A percentile compares a stretch with the other conserved stretches of the same genome.
Conservation (phyloP, 1,139 yeast species). For the Blastobotrys buckinghamii region DNA sequence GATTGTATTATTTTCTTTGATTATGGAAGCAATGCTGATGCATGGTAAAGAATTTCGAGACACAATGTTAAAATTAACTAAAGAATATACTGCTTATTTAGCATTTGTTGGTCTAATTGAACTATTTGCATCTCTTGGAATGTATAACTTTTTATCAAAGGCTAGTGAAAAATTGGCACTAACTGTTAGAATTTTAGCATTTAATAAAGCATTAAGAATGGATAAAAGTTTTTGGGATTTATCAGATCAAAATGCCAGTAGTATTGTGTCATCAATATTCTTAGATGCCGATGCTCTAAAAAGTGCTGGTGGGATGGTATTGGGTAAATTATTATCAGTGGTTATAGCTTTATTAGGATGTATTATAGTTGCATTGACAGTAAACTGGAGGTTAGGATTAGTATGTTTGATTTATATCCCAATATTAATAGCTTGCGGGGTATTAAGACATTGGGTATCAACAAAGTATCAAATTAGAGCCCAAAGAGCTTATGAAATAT, state of each 20-base stretch:
- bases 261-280: constrained; percentile 1
- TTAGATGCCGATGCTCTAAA: constrained; percentile 3
- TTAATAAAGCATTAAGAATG: constrained; percentile 7
- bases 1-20: not conserved
- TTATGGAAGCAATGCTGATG: not conserved
- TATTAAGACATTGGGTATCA: constrained; percentile 3
- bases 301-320: constrained; percentile 2
- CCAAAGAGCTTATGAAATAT: constrained; percentile 3
- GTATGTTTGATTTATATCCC: constrained; percentile 4
- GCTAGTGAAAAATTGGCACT: constrained; percentile 6
- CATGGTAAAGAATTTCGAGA: not conserved
- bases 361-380: not conserved
- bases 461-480: constrained; percentile 2
- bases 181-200: not conserved
- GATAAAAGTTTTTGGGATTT: constrained; percentile 6
- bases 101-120: constrained; percentile 2
- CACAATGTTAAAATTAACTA: not conserved
- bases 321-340: not conserved
- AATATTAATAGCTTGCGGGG: not conserved
- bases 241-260: not conserved
- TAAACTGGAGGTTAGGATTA: constrained; percentile 8
- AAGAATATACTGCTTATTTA: not conserved
- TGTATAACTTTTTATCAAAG: not conserved
- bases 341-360: constrained; percentile 1
- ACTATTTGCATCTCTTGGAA: not conserved